Conservation (phyloP, 1,284 basidiomycete species). For the Ceratobasidium sp. region DNA sequence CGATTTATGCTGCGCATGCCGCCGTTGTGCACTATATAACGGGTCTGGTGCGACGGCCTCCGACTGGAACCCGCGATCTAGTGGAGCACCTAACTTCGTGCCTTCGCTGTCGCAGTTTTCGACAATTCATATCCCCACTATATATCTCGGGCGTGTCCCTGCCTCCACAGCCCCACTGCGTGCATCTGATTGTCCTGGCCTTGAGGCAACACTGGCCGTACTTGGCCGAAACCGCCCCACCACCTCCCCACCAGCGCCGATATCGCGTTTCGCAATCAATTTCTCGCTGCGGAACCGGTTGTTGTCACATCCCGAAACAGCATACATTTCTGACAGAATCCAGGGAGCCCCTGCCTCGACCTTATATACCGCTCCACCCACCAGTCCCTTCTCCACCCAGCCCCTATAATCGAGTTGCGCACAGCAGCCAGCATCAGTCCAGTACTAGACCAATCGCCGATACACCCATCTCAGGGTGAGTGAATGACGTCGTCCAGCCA, state of each 20-base stretch:
- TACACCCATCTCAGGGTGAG: constrained; percentile 29
- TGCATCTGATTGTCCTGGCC: constrained; percentile 13
- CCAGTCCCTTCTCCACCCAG: not conserved
- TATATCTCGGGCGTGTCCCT: not conserved
- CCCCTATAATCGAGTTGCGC: not conserved
- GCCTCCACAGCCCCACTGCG: constrained; percentile 26
- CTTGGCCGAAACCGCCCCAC: not conserved
- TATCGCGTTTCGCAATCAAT: constrained; percentile 17
- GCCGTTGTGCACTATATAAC: constrained; percentile 5
- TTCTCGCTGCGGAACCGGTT: not conserved
- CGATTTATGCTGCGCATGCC: constrained; percentile 3
- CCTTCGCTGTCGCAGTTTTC: constrained; percentile 29
- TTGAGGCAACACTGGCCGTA: constrained; percentile 38
- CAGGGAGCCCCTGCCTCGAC: constrained; percentile 21
- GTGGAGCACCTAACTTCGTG: not conserved
- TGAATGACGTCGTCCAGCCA: constrained; percentile 36
- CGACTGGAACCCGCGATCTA: constrained; percentile 30
- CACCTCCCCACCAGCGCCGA: constrained; percentile 18
- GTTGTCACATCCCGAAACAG: not conserved
- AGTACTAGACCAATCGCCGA: not conserved
- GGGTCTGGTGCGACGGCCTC: constrained; percentile 10
- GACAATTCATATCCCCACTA: constrained; percentile 15
- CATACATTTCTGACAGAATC: not conserved
- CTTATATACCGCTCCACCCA: constrained; percentile 5
- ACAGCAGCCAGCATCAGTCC: not conserved